These are phyloP conservation scores for Mycena pura DNA, from an alignment of 768 basidiomycete species.

Conservation along the genomic window DNA sequence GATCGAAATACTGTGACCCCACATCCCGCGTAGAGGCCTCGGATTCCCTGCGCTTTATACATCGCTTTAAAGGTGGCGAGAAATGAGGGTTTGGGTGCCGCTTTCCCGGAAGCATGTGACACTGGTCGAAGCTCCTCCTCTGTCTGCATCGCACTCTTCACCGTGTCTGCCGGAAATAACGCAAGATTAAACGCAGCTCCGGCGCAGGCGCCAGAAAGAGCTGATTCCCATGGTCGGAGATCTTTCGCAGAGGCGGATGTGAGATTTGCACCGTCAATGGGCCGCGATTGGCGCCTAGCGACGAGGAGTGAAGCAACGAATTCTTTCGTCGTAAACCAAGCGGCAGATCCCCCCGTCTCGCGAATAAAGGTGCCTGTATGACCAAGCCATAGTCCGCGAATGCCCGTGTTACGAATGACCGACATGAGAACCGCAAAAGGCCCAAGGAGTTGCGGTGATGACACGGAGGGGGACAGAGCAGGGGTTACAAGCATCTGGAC, in stretches of 20 bases:
- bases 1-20: conserved; percentile 85
- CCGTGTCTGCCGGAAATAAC: conserved; percentile 89
- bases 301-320: conserved; percentile 70
- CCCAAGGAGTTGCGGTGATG: conserved; percentile 57
- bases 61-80: conserved; percentile 68
- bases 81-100: conserved; percentile 53
- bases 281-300: conserved; percentile 44
- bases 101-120: conserved; percentile 17
- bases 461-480: conserved; percentile 9
- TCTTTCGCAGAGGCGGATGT: conserved; percentile 27
- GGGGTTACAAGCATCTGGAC: conserved; percentile 74
- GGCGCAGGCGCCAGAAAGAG: conserved; percentile 78
- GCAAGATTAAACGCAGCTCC: conserved; percentile 82
- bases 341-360: conserved; percentile 85
- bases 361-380: conserved; percentile 85
- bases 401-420: conserved; percentile 59
- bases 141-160: conserved; percentile 92
- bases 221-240: conserved; percentile 76
- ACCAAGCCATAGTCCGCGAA: conserved; percentile 59
- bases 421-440: conserved; percentile 69
- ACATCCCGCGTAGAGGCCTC: conserved; percentile 86
- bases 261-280: conserved; percentile 20
- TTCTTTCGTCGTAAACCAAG: conserved; percentile 91
- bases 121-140: conserved; percentile 75
- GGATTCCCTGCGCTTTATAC: conserved; percentile 74